These are phyloP conservation scores for Pleurozium schreberi DNA, from an alignment of 225 moss, liverwort and hornwort genomes.

Conservation along the genomic window DNA sequence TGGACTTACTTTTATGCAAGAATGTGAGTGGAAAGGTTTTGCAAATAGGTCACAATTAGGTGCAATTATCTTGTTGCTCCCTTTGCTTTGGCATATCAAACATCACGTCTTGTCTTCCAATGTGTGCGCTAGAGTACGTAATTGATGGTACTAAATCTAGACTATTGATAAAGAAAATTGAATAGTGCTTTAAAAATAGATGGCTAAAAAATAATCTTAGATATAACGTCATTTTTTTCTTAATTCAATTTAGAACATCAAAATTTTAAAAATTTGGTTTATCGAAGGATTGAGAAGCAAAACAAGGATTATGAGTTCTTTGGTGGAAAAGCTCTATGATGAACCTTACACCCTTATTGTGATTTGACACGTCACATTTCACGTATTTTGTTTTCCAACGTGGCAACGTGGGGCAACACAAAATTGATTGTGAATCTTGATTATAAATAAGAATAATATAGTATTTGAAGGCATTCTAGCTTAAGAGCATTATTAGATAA, in stretches of 20 bases:
- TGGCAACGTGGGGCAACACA: not conserved
- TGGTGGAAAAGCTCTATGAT: not conserved
- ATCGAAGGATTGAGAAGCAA: not conserved
- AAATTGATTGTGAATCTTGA: not conserved
- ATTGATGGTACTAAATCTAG: not conserved
- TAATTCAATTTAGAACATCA: not conserved
- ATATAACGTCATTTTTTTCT: too few species aligned
- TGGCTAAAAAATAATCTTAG: accelerated
- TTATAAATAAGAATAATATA: not conserved
- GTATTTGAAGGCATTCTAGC: not conserved
- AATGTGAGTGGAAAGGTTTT: accelerated
- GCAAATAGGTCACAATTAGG: not conserved
- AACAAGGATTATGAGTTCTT: not conserved
- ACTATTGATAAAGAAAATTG: not conserved
- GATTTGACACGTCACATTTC: not conserved
- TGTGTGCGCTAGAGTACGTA: not conserved
- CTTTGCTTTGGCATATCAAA: not conserved
- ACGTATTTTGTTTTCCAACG: not conserved
- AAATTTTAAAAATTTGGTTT: not conserved
- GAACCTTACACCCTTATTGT: not conserved
- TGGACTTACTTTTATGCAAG: not conserved
- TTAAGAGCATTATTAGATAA: not conserved
- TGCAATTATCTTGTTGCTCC: not conserved
- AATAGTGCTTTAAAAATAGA: not conserved
- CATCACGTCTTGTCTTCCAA: accelerated